These are phyloP conservation scores for Fusarium proliferatum DNA, from an alignment of 2,329 filamentous ascomycete species.

Conservation along the genomic window DNA sequence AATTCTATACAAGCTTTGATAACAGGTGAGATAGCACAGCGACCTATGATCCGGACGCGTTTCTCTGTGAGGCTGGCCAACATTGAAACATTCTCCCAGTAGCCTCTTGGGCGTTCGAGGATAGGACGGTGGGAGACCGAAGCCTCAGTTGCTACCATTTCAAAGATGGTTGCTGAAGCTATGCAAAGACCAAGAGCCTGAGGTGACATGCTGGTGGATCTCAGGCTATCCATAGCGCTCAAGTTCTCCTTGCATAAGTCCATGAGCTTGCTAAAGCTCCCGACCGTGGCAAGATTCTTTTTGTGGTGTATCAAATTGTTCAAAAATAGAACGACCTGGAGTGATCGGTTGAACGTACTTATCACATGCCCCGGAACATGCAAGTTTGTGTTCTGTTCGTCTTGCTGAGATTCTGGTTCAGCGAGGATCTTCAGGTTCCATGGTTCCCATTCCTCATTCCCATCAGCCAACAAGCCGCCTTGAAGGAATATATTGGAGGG, in stretches of 20 bases:
- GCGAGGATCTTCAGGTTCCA: neutral
- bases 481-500: neutral
- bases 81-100: neutral
- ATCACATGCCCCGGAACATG: conserved; percentile 6
- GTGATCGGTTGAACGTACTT: neutral
- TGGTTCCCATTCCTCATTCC: conserved; percentile 10
- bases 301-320: neutral
- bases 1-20: neutral
- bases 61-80: neutral
- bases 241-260: neutral
- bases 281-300: fast-evolving
- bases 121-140: fast-evolving
- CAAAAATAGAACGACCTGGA: neutral
- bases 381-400: neutral
- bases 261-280: neutral
- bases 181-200: neutral
- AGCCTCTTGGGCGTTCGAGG: neutral
- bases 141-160: neutral
- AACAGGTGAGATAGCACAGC: neutral
- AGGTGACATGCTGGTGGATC: neutral
- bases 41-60: neutral
- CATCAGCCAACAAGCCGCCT: neutral
- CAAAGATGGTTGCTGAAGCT: neutral
- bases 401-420: fast-evolving
- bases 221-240: fast-evolving